These are phyloP conservation scores for Omphalea diandra DNA, from an alignment of 441 rosid genomes.

Conservation along the genomic window DNA sequence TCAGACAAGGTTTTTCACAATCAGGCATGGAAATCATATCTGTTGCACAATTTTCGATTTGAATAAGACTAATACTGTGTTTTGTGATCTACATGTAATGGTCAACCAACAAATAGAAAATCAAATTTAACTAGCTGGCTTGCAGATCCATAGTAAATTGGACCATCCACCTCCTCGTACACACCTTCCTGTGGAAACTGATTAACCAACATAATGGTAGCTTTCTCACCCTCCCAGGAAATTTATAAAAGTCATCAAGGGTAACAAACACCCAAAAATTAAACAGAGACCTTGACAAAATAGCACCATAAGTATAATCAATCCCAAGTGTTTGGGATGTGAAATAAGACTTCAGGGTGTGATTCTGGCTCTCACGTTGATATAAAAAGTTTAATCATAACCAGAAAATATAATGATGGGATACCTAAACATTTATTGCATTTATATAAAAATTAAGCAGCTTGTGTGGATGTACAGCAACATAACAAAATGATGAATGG, in stretches of 20 bases:
- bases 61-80: neutral
- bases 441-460: neutral
- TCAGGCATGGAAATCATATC: neutral
- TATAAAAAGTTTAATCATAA: neutral
- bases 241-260: neutral
- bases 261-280: constrained; percentile 1
- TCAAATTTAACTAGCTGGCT: neutral
- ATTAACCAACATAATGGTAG: neutral
- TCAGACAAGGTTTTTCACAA: neutral
- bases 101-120: neutral
- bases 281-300: neutral
- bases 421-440: neutral
- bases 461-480: neutral
- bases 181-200: neutral
- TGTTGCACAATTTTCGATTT: neutral
- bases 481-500: constrained; percentile 6
- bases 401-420: neutral
- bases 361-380: constrained; percentile 10
- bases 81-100: neutral
- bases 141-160: neutral
- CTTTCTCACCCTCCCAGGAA: neutral
- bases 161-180: neutral
- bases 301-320: neutral
- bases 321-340: neutral
- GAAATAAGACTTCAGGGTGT: neutral